Percentiles rank a stretch among this genome's conserved stretches.
phyloP scores from a whole-genome alignment of 1,284 basidiomycete species.

The Erythrobasidium hasegawianum region DNA sequence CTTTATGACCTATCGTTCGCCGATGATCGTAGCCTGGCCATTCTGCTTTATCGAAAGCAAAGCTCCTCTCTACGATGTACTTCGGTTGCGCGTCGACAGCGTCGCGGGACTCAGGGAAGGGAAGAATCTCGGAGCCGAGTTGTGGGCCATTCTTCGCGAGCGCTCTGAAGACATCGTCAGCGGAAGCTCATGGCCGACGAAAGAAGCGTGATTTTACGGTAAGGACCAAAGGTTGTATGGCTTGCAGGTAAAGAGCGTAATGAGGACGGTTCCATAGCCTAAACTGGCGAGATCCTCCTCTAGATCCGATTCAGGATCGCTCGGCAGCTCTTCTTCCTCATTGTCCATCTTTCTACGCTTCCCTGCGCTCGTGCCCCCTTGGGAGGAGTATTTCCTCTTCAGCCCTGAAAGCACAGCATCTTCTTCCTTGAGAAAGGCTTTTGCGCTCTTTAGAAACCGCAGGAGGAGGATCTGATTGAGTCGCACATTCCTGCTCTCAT shows the following conservation, averaged over 20 bases:
- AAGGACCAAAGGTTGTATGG: slow-evolving; percentile 85
- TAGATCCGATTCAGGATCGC: slow-evolving; percentile 46
- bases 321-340: slow-evolving; percentile 49
- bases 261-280: slow-evolving; percentile 60
- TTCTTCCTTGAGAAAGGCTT: slow-evolving; percentile 62
- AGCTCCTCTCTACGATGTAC: slow-evolving; percentile 74
- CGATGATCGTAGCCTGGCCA: slow-evolving; percentile 87
- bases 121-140: slow-evolving; percentile 50
- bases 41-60: slow-evolving; percentile 65
- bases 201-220: slow-evolving; percentile 33
- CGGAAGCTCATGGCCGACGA: slow-evolving; percentile 38
- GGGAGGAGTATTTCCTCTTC: slow-evolving; percentile 42
- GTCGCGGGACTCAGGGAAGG: slow-evolving; percentile 40
- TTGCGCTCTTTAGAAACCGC: slow-evolving; percentile 73
- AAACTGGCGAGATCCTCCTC: slow-evolving; percentile 47
- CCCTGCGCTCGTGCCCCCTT: slow-evolving; percentile 51
- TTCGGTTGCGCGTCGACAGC: slow-evolving; percentile 56
- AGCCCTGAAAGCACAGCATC: slow-evolving; percentile 27
- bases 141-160: slow-evolving; percentile 70
- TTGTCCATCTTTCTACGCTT: slow-evolving; percentile 53
- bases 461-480: slow-evolving; percentile 84
- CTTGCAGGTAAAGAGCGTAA: slow-evolving; percentile 78
- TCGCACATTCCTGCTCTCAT: slow-evolving; percentile 88
- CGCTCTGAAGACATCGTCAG: slow-evolving; percentile 57
- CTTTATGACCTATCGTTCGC: slow-evolving; percentile 63